These are phyloP conservation scores for Venturia carpophila DNA, from an alignment of 2,329 filamentous ascomycete species.

Conservation along the genomic window DNA sequence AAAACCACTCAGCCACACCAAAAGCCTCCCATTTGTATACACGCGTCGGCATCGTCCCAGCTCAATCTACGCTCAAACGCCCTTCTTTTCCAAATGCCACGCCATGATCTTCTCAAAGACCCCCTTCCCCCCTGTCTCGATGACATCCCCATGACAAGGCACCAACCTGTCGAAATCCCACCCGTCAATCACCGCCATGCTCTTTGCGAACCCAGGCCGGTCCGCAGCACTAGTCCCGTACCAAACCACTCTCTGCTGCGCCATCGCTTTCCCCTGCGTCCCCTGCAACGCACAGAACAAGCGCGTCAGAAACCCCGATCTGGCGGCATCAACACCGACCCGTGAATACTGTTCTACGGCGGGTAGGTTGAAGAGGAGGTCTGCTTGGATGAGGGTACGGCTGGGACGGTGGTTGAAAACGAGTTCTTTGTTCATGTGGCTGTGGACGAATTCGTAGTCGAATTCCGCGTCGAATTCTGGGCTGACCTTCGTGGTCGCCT, in stretches of 20 bases:
- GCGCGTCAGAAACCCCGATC: constrained; percentile 51
- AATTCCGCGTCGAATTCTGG: constrained; percentile 83
- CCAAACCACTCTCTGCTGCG: constrained; percentile 77
- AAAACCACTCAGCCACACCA: no score
- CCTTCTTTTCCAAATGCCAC: constrained; percentile 60
- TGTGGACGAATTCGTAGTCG: constrained; percentile 71
- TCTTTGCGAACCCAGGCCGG: constrained; percentile 60
- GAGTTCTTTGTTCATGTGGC: constrained; percentile 76
- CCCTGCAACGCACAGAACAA: constrained; percentile 51
- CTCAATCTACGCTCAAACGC: no score
- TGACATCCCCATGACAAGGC: constrained; percentile 87
- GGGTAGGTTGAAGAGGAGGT: constrained; percentile 87
- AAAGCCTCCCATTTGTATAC: no score
- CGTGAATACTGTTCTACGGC: constrained; percentile 69
- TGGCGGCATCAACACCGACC: constrained; percentile 47
- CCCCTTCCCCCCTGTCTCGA: constrained; percentile 66
- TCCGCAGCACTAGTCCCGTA: constrained; percentile 58
- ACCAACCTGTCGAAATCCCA: constrained; percentile 87
- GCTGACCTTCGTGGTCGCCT: constrained; percentile 46
- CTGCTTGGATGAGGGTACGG: constrained; percentile 74
- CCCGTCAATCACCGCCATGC: constrained; percentile 56
- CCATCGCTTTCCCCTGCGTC: constrained; percentile 56
- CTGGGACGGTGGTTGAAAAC: constrained; percentile 79
- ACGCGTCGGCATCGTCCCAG: no score
- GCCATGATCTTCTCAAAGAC: constrained; percentile 70